These are phyloP conservation scores for Coemansia furcata DNA, from an alignment of 192 early-diverging fungal genomes.

Conservation along the genomic window DNA sequence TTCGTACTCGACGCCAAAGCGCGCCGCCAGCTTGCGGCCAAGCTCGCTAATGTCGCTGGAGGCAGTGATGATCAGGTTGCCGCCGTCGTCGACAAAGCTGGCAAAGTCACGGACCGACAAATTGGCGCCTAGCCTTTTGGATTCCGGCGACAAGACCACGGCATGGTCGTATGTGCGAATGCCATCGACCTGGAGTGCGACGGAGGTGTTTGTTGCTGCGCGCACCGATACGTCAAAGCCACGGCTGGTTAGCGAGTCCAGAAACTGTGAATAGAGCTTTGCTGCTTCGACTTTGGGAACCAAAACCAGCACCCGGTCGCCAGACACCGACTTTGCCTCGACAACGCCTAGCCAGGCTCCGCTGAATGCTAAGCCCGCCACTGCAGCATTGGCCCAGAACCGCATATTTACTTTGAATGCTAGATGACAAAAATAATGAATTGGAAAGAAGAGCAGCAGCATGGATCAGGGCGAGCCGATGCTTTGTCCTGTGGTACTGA, in stretches of 20 bases:
- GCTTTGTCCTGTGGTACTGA: neutral
- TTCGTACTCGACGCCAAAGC: conserved; percentile 88
- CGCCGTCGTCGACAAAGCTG: conserved; percentile 86
- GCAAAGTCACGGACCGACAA: conserved; percentile 61
- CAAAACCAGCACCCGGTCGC: conserved; percentile 66
- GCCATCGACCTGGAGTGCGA: conserved; percentile 58
- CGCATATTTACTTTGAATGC: conserved; percentile 19
- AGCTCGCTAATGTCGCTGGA: conserved; percentile 63
- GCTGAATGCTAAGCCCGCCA: conserved; percentile 10
- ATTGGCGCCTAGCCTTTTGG: conserved; percentile 59
- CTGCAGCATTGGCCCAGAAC: conserved; percentile 7
- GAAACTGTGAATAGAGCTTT: conserved; percentile 53
- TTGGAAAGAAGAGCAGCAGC: too few species aligned
- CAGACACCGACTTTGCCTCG: conserved; percentile 62
- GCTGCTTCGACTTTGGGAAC: conserved; percentile 55
- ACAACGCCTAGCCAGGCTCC: conserved; percentile 16
- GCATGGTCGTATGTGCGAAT: conserved; percentile 78
- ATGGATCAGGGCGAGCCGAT: neutral
- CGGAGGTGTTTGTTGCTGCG: conserved; percentile 54
- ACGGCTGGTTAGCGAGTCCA: conserved; percentile 55
- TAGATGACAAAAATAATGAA: neutral
- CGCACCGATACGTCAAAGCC: conserved; percentile 56
- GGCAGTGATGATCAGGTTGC: conserved; percentile 81
- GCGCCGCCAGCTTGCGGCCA: conserved; percentile 78
- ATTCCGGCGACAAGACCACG: conserved; percentile 74